Evolutionary conservation across 345 rosid genomes (phyloP), one percentile per base, ranked within the genome.

Genomic region (Eucalyptus albens): DNA sequence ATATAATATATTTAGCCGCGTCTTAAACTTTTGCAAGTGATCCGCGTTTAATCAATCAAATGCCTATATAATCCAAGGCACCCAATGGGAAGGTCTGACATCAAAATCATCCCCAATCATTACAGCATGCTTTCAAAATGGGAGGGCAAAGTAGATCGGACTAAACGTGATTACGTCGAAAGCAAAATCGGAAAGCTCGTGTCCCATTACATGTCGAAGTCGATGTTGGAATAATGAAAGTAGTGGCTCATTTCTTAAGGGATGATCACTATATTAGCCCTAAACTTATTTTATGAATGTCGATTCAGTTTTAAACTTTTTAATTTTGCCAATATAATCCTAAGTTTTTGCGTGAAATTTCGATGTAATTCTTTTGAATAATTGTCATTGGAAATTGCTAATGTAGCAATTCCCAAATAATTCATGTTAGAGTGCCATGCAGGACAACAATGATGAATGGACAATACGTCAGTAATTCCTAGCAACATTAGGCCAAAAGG

Each of bases 321-420:
- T 6, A 27, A 12, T 60, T 60, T 60, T 60, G 1, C 8, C 14
- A 56, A 24, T 56, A 24, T 56, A 56, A 56, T 56, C 62, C 5
- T 4, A 9, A 56, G 2, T 24, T 56, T 22, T 24, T 22, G 29
- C 62, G 0, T 6, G 1, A 56, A 56, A 9, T 56, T 56, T 56
- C 13, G 2, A 56, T 56, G 0, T 24, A 56, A 56, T 45, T 56
- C 29, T 56, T 56, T 0, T 24, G 1, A 22, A 24, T 11, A 24
- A 56, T 56, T 56, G 14, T 56, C 29, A 11, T 56, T 5, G 62
- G 62, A 24, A 56, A 56, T 56, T 1, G 3, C 0, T 4, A 0
- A 56, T 26, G 3, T 24, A 4, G 13, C 62, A 56, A 56, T 1
- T 3, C 3, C 2, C 62, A 56, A 56, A 56, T 56, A 4, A 26